Evolutionary conservation across 2,329 filamentous ascomycete species (phyloP).

Genomic region (Alternaria sp.): DNA sequence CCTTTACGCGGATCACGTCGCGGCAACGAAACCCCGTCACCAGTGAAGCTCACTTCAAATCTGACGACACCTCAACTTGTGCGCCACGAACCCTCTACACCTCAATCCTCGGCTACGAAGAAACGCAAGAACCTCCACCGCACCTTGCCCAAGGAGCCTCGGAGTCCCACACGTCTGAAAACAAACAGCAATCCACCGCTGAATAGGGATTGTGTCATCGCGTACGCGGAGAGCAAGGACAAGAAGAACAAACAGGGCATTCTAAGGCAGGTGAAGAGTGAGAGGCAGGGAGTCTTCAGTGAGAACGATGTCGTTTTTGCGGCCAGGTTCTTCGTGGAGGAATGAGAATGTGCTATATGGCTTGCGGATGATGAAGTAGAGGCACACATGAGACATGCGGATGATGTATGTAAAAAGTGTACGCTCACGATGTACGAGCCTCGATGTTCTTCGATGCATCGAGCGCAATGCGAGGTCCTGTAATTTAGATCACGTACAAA

Average conservation of each 20-base stretch:
- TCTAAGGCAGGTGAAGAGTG: conserved; percentile 49
- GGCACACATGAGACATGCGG: not conserved
- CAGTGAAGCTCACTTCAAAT: not conserved
- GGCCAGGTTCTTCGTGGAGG: conserved; percentile 49
- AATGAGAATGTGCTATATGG: not conserved
- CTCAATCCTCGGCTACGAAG: conserved; percentile 5
- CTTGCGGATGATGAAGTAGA: not conserved
- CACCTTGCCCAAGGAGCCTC: not conserved
- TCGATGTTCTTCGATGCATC: not conserved
- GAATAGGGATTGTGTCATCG: conserved; percentile 43
- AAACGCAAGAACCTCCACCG: conserved; percentile 17
- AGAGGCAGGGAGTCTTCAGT: conserved; percentile 49
- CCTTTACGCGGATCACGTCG: not conserved
- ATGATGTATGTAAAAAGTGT: not conserved
- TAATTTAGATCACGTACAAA: not conserved
- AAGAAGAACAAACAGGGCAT: conserved; percentile 24
- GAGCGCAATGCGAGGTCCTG: not conserved
- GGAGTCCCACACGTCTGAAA: conserved; percentile 21
- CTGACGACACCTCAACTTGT: not conserved
- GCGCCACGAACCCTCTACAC: not conserved
- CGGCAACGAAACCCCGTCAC: not conserved
- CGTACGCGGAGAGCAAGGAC: conserved; percentile 38
- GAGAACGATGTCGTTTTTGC: conserved; percentile 52
- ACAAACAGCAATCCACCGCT: conserved; percentile 40
- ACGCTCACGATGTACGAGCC: not conserved